These are phyloP conservation scores for Blastobotrys parvus DNA, from an alignment of 805 yeast species.

Conservation along the genomic window DNA sequence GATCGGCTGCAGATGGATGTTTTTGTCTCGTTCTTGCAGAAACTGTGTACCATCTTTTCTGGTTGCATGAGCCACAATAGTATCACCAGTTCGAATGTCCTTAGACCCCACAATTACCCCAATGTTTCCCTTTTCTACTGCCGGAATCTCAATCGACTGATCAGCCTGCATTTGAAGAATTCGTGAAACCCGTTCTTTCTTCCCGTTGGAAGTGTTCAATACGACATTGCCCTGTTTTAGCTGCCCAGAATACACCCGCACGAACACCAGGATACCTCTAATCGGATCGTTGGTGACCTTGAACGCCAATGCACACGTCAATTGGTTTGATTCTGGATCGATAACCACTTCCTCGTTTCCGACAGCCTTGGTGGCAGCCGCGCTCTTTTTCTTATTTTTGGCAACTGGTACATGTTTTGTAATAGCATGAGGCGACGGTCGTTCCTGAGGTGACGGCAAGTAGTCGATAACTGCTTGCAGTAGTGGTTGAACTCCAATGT, in stretches of 20 bases:
- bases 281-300: conserved; percentile 78
- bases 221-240: conserved; percentile 55
- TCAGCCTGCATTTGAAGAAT: conserved; percentile 85
- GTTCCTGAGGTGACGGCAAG: conserved; percentile 75
- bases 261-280: conserved; percentile 74
- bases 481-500: conserved; percentile 92
- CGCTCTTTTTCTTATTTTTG: conserved; percentile 5
- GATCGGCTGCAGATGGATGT: conserved; percentile 61
- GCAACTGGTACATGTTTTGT: conserved; percentile 17
- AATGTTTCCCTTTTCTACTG: conserved; percentile 68
- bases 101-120: conserved; percentile 78
- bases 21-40: conserved; percentile 37
- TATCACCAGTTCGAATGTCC: conserved; percentile 82
- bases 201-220: conserved; percentile 61
- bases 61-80: conserved; percentile 56
- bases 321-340: conserved; percentile 33
- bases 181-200: conserved; percentile 56
- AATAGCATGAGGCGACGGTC: conserved; percentile 43
- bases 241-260: conserved; percentile 81
- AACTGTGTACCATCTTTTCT: conserved; percentile 43
- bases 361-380: conserved; percentile 2
- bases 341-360: conserved; percentile 5
- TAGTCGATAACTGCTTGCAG: conserved; percentile 73
- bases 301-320: conserved; percentile 78
- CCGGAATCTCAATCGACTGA: conserved; percentile 59